Evolutionary conservation across 2,329 filamentous ascomycete species (phyloP), one percentile per base, ranked within the genome.

Genomic region (Phialophora expanda): DNA sequence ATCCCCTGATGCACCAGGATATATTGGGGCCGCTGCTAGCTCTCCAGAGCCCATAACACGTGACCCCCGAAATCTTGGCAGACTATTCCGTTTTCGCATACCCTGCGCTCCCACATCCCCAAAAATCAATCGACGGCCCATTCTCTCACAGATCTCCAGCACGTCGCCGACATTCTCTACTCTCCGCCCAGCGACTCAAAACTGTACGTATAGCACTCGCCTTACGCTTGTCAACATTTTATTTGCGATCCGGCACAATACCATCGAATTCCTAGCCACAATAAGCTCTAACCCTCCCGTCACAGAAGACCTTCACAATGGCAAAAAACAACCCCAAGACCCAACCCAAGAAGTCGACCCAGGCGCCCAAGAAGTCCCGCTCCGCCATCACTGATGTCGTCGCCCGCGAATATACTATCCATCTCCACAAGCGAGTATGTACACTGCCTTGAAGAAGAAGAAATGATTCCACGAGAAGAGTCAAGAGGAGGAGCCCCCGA

Each of bases 361-460:
- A 78, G 78, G 81, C 90, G 88, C 84, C 83, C 77, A 90, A 89
- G 86, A 90, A 90, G 85, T 77, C 82, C 75, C 92, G 93, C 81
- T 97, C 92, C 84, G 96, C 96, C 86, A 97, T 99, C 84, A 90
- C 92, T 84, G 94, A 99, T 85, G 96, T 99, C 81, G 94, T 99
- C 83, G 90, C 95, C 79, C 92, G 95, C 88, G 96, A 99, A 88
- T 99, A 99, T 90, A 99, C 95, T 84, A 98, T 99, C 86, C 94
- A 99, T 89, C 86, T 99, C 78, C 95, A 99, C 92, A 98, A 97
- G 91, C 91, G 94, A 85, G 92, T 96, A 93, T 82, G 90, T 90
- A 32, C 55, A 17, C 34, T 32, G 41, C 41, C 51, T 51, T 56
- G 56, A 55, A 28, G 1, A 5, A 48, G 28, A 5, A 48, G 28